A percentile compares a stretch with the other conserved stretches of the same genome.
Conservation (phyloP, 768 basidiomycete genomes). For the Tricholoma bakamatsutake region DNA sequence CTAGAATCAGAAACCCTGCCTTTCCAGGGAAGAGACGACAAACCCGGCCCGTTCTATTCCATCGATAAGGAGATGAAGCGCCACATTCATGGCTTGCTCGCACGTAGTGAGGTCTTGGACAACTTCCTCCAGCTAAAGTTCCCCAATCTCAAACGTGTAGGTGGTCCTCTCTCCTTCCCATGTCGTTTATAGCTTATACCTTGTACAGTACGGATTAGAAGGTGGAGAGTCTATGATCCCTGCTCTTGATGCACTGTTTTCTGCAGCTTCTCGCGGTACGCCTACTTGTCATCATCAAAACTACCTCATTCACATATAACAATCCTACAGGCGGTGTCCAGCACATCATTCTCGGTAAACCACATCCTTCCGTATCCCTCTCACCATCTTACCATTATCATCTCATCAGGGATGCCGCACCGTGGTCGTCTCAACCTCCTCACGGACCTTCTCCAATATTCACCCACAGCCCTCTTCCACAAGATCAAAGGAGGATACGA, state of each 20-base stretch:
- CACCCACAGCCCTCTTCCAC: slow-evolving; percentile 69
- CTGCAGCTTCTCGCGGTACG: slow-evolving; percentile 53
- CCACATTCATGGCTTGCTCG: slow-evolving; percentile 64
- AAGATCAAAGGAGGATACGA: slow-evolving; percentile 84
- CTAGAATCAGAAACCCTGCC: slow-evolving; percentile 59
- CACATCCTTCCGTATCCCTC: not conserved
- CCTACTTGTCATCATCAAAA: not conserved
- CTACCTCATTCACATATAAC: not conserved
- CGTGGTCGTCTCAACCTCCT: slow-evolving; percentile 84
- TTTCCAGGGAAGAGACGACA: slow-evolving; percentile 21
- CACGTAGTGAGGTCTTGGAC: slow-evolving; percentile 76
- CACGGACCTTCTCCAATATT: slow-evolving; percentile 65
- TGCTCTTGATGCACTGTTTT: slow-evolving; percentile 74
- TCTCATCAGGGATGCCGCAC: slow-evolving; percentile 67
- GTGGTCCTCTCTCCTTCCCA: slow-evolving; percentile 7
- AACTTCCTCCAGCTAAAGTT: slow-evolving; percentile 84
- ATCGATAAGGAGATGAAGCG: slow-evolving; percentile 35
- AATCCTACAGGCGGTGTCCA: slow-evolving; percentile 47
- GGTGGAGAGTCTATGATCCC: slow-evolving; percentile 94
- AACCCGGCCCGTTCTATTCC: slow-evolving; percentile 19
- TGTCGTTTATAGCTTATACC: not conserved
- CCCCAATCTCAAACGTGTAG: slow-evolving; percentile 75
- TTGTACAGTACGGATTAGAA: slow-evolving; percentile 72
- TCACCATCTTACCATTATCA: not conserved
- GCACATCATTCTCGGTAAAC: slow-evolving; percentile 55